Conservation (phyloP, 495 filamentous ascomycete genomes). For the Talaromyces proteolyticus region DNA sequence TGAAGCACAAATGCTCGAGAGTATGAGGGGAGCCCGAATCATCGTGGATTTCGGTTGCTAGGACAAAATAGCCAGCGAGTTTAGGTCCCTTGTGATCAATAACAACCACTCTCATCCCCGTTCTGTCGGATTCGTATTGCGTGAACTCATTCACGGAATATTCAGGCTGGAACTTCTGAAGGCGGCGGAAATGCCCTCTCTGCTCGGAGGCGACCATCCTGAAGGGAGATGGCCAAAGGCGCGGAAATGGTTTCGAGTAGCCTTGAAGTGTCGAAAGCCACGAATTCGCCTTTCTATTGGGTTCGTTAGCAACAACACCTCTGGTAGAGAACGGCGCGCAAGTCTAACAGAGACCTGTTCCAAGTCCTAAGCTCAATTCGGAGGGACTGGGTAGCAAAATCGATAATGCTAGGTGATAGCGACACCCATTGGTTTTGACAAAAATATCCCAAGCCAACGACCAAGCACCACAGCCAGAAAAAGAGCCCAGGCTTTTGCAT, state of each 20-base stretch:
- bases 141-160: slow-evolving; percentile 82
- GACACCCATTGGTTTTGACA: neutral
- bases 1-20: slow-evolving; percentile 93
- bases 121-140: slow-evolving; percentile 81
- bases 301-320: neutral
- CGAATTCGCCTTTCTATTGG: neutral
- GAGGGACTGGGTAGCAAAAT: neutral
- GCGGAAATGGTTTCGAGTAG: slow-evolving; percentile 1
- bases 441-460: neutral
- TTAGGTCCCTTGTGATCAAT: slow-evolving; percentile 91
- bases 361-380: neutral
- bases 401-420: neutral
- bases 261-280: neutral
- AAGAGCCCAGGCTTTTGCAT: neutral
- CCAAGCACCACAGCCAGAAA: neutral
- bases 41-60: slow-evolving; percentile 96
- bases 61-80: slow-evolving; percentile 86
- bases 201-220: slow-evolving; percentile 31
- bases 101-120: slow-evolving; percentile 89
- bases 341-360: neutral
- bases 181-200: slow-evolving; percentile 63
- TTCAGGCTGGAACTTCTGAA: slow-evolving; percentile 80
- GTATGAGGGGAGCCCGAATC: slow-evolving; percentile 96
- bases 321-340: neutral
- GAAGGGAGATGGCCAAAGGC: neutral